A percentile compares a stretch with the other conserved stretches of the same genome.
Conservation (phyloP, 2,329 filamentous ascomycete genomes). For the Fusarium albidum region DNA sequence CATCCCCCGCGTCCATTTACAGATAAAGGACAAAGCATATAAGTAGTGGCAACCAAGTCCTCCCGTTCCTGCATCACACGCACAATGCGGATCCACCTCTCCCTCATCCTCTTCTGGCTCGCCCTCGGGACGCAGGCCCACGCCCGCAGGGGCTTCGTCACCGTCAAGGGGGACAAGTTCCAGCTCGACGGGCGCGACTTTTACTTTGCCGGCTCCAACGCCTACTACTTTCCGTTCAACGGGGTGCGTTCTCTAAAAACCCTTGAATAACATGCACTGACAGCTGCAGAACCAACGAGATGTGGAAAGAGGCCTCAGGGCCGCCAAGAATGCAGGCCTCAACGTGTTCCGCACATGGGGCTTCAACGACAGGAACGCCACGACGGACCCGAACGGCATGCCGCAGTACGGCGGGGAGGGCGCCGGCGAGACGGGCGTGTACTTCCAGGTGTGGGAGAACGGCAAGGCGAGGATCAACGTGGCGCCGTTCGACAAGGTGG, state of each 20-base stretch:
- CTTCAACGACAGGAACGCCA: slow-evolving; percentile 66
- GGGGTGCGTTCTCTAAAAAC: too few relatives aligned
- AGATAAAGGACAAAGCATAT: too few relatives aligned
- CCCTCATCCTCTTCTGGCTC: too few relatives aligned
- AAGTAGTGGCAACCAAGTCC: too few relatives aligned
- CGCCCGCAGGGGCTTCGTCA: slow-evolving; percentile 63
- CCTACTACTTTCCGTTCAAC: slow-evolving; percentile 64
- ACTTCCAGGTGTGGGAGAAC: too few relatives aligned
- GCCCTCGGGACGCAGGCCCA: too few relatives aligned
- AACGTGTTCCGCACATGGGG: slow-evolving; percentile 65
- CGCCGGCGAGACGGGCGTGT: slow-evolving; percentile 57
- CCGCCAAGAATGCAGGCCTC: slow-evolving; percentile 56
- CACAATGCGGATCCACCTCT: too few relatives aligned
- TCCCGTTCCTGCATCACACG: too few relatives aligned
- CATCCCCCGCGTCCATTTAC: too few relatives aligned
- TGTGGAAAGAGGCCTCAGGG: slow-evolving; percentile 54
- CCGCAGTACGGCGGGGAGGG: slow-evolving; percentile 57
- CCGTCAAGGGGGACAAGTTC: slow-evolving; percentile 58
- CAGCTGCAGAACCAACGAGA: slow-evolving; percentile 50
- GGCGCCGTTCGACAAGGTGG: slow-evolving; percentile 61
- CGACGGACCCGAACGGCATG: slow-evolving; percentile 53
- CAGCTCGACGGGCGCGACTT: slow-evolving; percentile 62
- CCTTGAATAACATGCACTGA: background rate
- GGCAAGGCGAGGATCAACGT: too few relatives aligned
- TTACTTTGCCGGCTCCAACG: slow-evolving; percentile 65